Percentiles rank a stretch among this genome's conserved stretches.
These are phyloP conservation scores for Vaccinium macrocarpon DNA, from an alignment of 148 eudicot genomes.

Conservation along the genomic window DNA sequence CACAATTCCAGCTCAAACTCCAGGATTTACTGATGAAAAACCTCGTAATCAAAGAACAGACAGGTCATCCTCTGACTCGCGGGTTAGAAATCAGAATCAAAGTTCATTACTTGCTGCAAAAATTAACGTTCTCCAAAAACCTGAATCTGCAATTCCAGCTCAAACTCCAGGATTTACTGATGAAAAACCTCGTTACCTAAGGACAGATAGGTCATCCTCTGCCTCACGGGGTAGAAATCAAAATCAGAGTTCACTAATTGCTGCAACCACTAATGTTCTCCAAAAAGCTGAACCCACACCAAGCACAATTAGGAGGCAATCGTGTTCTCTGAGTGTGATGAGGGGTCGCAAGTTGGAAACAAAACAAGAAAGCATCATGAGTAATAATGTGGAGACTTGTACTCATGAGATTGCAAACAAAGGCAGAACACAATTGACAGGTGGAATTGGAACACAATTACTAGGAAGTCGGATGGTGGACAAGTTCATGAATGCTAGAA, in stretches of 20 bases:
- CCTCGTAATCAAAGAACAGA: slow-evolving; percentile 28
- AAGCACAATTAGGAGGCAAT: slow-evolving; percentile 18
- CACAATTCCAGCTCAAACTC: not conserved
- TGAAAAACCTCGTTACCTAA: slow-evolving; percentile 31
- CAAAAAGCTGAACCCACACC: slow-evolving; percentile 13
- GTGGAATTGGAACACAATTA: slow-evolving; percentile 27
- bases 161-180: slow-evolving; percentile 21
- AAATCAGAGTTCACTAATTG: not conserved
- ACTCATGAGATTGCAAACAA: slow-evolving; percentile 8
- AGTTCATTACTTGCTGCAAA: not conserved
- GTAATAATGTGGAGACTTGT: not conserved
- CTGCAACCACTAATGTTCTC: not conserved
- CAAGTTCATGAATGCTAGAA: slow-evolving; percentile 42
- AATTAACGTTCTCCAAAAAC: slow-evolving; percentile 2
- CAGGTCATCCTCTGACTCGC: slow-evolving; percentile 23
- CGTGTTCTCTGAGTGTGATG: slow-evolving; percentile 35
- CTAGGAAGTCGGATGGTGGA: slow-evolving; percentile 47
- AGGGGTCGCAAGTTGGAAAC: slow-evolving; percentile 29
- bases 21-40: slow-evolving; percentile 28
- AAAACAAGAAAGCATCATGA: slow-evolving; percentile 9
- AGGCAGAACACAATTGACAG: slow-evolving; percentile 12
- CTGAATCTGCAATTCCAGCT: not conserved
- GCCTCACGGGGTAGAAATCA: slow-evolving; percentile 21
- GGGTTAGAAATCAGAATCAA: slow-evolving; percentile 19
- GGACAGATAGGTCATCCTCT: slow-evolving; percentile 30